Evolutionary conservation across 352 stramenopile genomes (phyloP), one percentile per base, ranked within the genome.

Genomic region (Globisporangium apiculatum): DNA sequence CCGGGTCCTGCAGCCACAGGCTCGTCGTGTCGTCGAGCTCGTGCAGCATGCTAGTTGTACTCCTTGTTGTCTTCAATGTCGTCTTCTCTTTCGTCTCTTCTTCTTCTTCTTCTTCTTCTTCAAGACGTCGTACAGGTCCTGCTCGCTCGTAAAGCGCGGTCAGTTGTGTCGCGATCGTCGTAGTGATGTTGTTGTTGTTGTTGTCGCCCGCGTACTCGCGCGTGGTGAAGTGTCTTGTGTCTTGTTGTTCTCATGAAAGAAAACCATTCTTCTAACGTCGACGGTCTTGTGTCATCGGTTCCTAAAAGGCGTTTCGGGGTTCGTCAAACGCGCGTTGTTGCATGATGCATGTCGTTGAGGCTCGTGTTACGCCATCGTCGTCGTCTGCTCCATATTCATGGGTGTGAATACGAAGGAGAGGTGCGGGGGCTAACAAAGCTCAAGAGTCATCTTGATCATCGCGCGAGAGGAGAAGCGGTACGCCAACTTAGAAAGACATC

Each of bases 401-500:
- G 40, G 58, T 31, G 70, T 54, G 71, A 67, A 75, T 84, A 90
- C 69, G 69, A 64, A 64, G 58, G 76, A 86, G 75, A 43, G 40
- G 40, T 12, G 45, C 70, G 67, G 79, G 75, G 70, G 61, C 76
- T 72, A 72, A 73, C 62, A 75, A 58, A 71, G 72, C 67, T 80
- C 73, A 88, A 81, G 77, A 88, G 61, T 86, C 73, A 83, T 86
- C 75, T 79, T 87, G 76, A 87, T 77, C 71, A 67, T 66, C 76
- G 79, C 67, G 75, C 15, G 58, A 56, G 65, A 74, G 83, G 77
- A 86, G 76, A 64, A 58, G 57, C 50, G 49, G 73, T 66, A 73
- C 62, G 79, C 77, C 80, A 83, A 88, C 78, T 91, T 91, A 91
- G 80, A 91, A 91, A 91, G 80, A 87, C 80, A 91, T 91, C 71